These are phyloP conservation scores for Hyphopichia pseudoburtonii DNA, from an alignment of 1,139 yeast genomes.

Conservation along the genomic window DNA sequence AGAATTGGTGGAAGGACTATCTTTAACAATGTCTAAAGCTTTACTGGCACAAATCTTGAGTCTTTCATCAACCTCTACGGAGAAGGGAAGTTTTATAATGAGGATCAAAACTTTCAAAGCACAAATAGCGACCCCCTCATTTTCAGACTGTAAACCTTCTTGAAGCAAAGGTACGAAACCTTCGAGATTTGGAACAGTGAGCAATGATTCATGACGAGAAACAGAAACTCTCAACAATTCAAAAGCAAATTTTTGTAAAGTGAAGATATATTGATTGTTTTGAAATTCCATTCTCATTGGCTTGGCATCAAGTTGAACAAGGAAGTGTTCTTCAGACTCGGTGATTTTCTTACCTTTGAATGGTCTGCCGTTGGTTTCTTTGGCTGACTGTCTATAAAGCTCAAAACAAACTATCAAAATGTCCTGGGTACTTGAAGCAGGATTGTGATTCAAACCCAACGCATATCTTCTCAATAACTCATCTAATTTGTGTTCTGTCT, in stretches of 20 bases:
- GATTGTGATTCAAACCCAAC: conserved; percentile 74
- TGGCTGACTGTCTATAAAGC: conserved; percentile 57
- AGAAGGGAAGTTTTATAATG: conserved; percentile 62
- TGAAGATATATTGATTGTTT: conserved; percentile 49
- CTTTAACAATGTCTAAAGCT: conserved; percentile 66
- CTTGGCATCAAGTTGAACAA: conserved; percentile 65
- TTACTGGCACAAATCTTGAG: conserved; percentile 62
- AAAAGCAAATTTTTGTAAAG: conserved; percentile 74
- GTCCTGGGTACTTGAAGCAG: conserved; percentile 55
- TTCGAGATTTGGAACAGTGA: conserved; percentile 59
- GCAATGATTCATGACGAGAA: conserved; percentile 55
- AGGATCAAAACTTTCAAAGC: conserved; percentile 64
- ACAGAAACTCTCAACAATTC: conserved; percentile 77
- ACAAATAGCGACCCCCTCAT: conserved; percentile 74
- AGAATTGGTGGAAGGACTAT: conserved; percentile 73
- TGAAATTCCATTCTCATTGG: conserved; percentile 54
- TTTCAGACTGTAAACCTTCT: conserved; percentile 57
- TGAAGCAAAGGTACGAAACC: conserved; percentile 78
- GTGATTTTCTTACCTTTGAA: conserved; percentile 15
- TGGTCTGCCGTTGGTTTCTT: conserved; percentile 19
- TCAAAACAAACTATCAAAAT: conserved; percentile 75
- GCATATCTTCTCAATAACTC: conserved; percentile 77
- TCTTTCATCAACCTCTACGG: conserved; percentile 50
- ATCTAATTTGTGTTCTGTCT: conserved; percentile 72
- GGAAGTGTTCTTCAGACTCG: conserved; percentile 56